Percentiles rank a stretch among this genome's conserved stretches.
These are phyloP conservation scores for Nakazawaea ernobii DNA, from an alignment of 805 yeast genomes.

Conservation along the genomic window DNA sequence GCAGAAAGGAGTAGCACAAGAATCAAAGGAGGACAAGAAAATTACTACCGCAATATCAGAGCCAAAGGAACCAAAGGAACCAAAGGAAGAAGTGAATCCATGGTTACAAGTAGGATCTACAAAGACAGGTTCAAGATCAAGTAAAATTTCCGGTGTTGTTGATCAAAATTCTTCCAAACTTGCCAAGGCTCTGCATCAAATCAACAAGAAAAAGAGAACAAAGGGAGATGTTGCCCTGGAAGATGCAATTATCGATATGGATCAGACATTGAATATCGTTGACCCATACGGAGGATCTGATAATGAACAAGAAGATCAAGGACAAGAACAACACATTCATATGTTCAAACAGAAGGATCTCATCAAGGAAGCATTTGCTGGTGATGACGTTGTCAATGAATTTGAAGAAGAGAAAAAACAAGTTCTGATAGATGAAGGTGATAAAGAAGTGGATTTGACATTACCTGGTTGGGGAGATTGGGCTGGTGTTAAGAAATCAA, in stretches of 20 bases:
- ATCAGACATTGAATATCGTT: constrained; percentile 47
- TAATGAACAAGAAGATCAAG: constrained; percentile 36
- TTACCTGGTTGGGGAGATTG: constrained; percentile 98
- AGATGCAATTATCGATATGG: constrained; percentile 38
- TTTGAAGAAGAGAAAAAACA: constrained; percentile 73
- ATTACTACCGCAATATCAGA: constrained; percentile 7
- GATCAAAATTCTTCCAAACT: constrained; percentile 45
- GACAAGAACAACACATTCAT: constrained; percentile 33
- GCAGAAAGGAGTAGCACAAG: constrained; percentile 9
- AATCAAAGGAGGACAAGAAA: constrained; percentile 14
- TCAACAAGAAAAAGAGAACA: constrained; percentile 33
- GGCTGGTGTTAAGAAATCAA: constrained; percentile 63
- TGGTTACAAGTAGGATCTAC: constrained; percentile 34
- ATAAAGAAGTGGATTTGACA: constrained; percentile 77
- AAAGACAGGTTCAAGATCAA: constrained; percentile 28
- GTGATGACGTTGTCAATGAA: constrained; percentile 85
- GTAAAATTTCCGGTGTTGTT: constrained; percentile 36
- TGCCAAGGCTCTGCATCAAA: constrained; percentile 41
- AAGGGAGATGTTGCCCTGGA: constrained; percentile 26
- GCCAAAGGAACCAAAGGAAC: constrained; percentile 20
- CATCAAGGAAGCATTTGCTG: constrained; percentile 91
- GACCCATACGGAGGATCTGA: constrained; percentile 38
- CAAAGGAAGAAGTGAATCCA: constrained; percentile 36
- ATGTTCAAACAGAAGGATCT: constrained; percentile 77
- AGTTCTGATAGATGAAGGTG: constrained; percentile 71